Evolutionary conservation across 2,329 filamentous ascomycete species (phyloP).

Genomic region (Keithomyces neogunnii): DNA sequence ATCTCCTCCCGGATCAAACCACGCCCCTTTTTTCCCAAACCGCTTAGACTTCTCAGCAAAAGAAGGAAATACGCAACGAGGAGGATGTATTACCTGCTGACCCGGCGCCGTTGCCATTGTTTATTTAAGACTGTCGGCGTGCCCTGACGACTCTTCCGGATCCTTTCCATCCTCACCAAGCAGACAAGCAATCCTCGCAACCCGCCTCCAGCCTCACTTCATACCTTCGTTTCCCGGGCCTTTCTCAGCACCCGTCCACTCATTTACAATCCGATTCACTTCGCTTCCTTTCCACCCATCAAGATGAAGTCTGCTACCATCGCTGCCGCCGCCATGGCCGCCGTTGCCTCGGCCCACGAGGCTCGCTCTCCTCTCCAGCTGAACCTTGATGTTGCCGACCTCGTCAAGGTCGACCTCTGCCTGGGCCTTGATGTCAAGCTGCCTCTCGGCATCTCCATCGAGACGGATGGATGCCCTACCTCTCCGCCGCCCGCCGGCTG

Average conservation of each 20-base stretch:
- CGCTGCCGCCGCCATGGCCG: slow-evolving; percentile 11
- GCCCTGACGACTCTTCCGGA: slow-evolving; percentile 5
- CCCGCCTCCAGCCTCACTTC: slow-evolving; percentile 5
- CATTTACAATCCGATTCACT: slow-evolving; percentile 6
- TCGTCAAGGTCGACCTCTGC: slow-evolving; percentile 9
- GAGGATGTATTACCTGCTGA: neutral
- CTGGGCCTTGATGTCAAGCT: slow-evolving; percentile 12
- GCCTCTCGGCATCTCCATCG: slow-evolving; percentile 9
- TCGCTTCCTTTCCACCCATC: slow-evolving; percentile 2
- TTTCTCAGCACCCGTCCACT: slow-evolving; percentile 13
- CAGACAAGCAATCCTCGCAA: slow-evolving; percentile 5
- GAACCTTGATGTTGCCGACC: slow-evolving; percentile 1
- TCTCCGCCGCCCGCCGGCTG: slow-evolving; percentile 16
- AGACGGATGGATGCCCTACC: slow-evolving; percentile 12
- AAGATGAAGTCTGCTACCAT: slow-evolving; percentile 17
- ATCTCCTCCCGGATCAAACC: slow-evolving; percentile 10
- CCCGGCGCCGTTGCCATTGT: neutral
- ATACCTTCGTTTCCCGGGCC: slow-evolving; percentile 12
- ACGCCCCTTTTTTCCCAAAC: neutral
- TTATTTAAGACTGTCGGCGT: slow-evolving; percentile 13
- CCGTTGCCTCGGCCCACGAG: slow-evolving; percentile 9
- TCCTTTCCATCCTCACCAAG: slow-evolving; percentile 7
- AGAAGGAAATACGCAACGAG: neutral
- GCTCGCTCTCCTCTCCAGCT: slow-evolving; percentile 9
- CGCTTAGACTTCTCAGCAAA: neutral